Evolutionary conservation across 2,329 filamentous ascomycete species (phyloP).

Genomic region (Diaporthe sp.): DNA sequence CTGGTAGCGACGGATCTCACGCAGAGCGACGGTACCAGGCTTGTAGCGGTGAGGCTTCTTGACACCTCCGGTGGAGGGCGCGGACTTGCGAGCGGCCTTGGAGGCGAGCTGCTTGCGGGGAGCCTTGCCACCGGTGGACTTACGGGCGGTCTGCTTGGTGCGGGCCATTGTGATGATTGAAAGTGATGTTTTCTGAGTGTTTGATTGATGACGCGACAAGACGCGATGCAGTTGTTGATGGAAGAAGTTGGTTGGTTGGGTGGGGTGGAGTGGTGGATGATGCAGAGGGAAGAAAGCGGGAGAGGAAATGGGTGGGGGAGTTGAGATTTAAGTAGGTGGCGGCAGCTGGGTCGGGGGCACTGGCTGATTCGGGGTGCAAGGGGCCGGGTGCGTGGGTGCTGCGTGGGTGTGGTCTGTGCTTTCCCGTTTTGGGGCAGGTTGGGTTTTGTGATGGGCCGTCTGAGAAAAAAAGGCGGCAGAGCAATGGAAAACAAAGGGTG

Average conservation of each 20-base stretch:
- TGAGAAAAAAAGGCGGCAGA: slow-evolving; percentile 46
- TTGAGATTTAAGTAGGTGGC: slow-evolving; percentile 55
- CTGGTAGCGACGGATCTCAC: slow-evolving; percentile 99
- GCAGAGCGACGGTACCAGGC: slow-evolving; percentile 95
- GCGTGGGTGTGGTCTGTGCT: slow-evolving; percentile 46
- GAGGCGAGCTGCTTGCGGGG: slow-evolving; percentile 97
- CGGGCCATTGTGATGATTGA: slow-evolving; percentile 67
- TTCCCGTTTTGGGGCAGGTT: slow-evolving; percentile 46
- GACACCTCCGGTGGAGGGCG: slow-evolving; percentile 95
- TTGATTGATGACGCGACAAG: slow-evolving; percentile 46
- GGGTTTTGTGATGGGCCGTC: neutral
- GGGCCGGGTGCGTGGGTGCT: slow-evolving; percentile 32
- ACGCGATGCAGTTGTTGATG: slow-evolving; percentile 50
- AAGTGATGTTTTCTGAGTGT: slow-evolving; percentile 46
- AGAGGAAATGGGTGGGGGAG: slow-evolving; percentile 60
- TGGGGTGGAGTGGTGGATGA: slow-evolving; percentile 49
- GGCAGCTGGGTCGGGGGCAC: slow-evolving; percentile 46
- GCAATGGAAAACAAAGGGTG: slow-evolving; percentile 47
- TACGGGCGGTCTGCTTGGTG: slow-evolving; percentile 78
- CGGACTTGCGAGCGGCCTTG: slow-evolving; percentile 99
- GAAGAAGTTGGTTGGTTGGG: slow-evolving; percentile 42
- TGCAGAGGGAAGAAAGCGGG: slow-evolving; percentile 51
- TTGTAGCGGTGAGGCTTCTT: slow-evolving; percentile 95
- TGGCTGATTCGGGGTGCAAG: slow-evolving; percentile 53
- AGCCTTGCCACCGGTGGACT: slow-evolving; percentile 86